These are phyloP conservation scores for Nitzschia palea DNA, from an alignment of 108 stramenopile species.

Conservation along the genomic window DNA sequence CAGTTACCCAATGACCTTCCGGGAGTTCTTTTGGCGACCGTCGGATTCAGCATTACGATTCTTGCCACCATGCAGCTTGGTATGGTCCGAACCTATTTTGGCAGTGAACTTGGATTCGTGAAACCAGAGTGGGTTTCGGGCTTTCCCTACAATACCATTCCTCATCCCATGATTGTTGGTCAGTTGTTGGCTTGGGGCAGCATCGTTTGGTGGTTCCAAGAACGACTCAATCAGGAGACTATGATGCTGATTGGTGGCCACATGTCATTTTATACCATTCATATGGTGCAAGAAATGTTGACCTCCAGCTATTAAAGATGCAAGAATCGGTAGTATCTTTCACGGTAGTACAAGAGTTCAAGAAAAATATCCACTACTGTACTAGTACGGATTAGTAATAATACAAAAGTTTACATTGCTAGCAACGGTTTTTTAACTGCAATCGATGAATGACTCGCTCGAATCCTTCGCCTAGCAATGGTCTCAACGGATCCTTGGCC, in stretches of 20 bases:
- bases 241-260: slow-evolving; percentile 34
- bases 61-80: slow-evolving; percentile 55
- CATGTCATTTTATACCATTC: slow-evolving; percentile 46
- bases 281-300: slow-evolving; percentile 65
- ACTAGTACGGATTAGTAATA: too few species aligned
- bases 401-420: too few species aligned
- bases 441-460: too few species aligned
- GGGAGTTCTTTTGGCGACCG: slow-evolving; percentile 28
- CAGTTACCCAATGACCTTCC: slow-evolving; percentile 40
- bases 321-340: neutral
- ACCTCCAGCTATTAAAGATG: slow-evolving; percentile 47
- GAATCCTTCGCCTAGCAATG: too few species aligned
- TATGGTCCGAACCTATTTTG: slow-evolving; percentile 64
- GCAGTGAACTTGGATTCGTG: slow-evolving; percentile 54
- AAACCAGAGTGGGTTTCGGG: slow-evolving; percentile 53
- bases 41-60: slow-evolving; percentile 50
- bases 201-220: slow-evolving; percentile 37
- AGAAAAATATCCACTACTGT: too few species aligned
- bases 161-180: slow-evolving; percentile 66
- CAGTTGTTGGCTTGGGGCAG: slow-evolving; percentile 42
- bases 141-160: slow-evolving; percentile 56
- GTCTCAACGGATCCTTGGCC: too few species aligned
- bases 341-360: neutral
- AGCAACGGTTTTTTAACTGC: too few species aligned
- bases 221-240: slow-evolving; percentile 26